Evolutionary conservation across 805 yeast species (phyloP), one percentile per base, ranked within the genome.

Genomic region (Wickerhamomyces hampshirensis): DNA sequence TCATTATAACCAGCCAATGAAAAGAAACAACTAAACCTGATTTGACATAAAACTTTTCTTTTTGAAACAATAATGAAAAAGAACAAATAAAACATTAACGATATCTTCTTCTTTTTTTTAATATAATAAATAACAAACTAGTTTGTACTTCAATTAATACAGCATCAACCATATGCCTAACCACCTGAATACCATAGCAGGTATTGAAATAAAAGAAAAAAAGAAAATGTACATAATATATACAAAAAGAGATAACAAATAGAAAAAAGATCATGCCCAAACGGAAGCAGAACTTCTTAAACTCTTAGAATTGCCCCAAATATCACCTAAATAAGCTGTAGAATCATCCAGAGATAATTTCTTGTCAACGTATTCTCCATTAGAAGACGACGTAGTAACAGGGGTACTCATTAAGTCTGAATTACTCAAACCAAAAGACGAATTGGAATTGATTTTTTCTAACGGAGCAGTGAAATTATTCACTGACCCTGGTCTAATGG

Each of bases 221-320:
- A 28, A 17, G 7, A 16, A 28, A 33, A 33, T n/a, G n/a, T n/a
- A 24, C 14, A 19, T 15, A 33, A 16, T 18, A 24, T 30, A 26
- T 13, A 26, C 6, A 12, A 15, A 17, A n/a, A 31, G n/a, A 19
- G 21, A 24, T 18, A 23, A n/a, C 27, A 33, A 18, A 12, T n/a
- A 18, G 13, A 26, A 15, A 23, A 28, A 13, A 27, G 14, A 26
- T 43, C 38, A 53, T 3, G 56, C 59, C 59, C 59, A 54, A 17
- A 54, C 58, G 8, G 58, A 53, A 2, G 53, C 28, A 9, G 56
- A 48, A 30, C 32, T 44, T 35, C 50, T 47, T 21, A 44, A 30
- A 9, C 44, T 33, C 26, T 46, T 49, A 1, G 52, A 41, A 24
- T 37, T 43, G 2, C 53, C 54, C 58, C 58, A 53, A 23, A 53